Evolutionary conservation across 148 eudicot species (phyloP).

Genomic region (Rheum nobile): DNA sequence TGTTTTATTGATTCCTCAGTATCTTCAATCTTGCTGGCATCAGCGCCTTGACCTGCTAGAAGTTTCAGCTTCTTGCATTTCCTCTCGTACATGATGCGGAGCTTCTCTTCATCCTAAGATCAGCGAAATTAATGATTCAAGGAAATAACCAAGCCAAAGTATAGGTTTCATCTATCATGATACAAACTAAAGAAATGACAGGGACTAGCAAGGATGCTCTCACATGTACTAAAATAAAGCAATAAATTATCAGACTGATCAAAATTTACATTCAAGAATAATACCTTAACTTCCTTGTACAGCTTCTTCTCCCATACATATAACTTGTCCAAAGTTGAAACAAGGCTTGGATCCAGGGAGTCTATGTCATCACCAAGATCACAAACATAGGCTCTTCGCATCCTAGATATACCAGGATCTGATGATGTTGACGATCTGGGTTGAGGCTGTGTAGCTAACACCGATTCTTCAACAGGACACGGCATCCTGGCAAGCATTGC

Average conservation of each 20-base stretch:
- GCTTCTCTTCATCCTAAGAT: constrained; percentile 83
- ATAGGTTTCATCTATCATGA: neutral
- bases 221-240: neutral
- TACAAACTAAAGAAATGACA: neutral
- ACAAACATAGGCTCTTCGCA: constrained; percentile 34
- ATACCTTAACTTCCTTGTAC: constrained; percentile 92
- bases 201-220: neutral
- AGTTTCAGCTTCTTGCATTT: constrained; percentile 56
- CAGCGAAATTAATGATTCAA: constrained; percentile 13
- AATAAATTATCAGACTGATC: neutral
- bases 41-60: constrained; percentile 69
- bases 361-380: constrained; percentile 12
- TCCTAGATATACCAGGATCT: constrained; percentile 15
- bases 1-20: constrained; percentile 49
- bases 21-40: constrained; percentile 67
- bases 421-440: constrained; percentile 16
- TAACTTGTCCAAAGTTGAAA: constrained; percentile 72
- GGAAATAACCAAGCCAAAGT: neutral
- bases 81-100: constrained; percentile 70
- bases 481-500: constrained; percentile 51
- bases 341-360: constrained; percentile 38
- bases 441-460: constrained; percentile 31
- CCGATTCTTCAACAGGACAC: constrained; percentile 31
- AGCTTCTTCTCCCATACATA: constrained; percentile 94
- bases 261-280: neutral